Evolutionary conservation across 139 green algal genomes (phyloP).

Genomic region (Coelastrella sp.): DNA sequence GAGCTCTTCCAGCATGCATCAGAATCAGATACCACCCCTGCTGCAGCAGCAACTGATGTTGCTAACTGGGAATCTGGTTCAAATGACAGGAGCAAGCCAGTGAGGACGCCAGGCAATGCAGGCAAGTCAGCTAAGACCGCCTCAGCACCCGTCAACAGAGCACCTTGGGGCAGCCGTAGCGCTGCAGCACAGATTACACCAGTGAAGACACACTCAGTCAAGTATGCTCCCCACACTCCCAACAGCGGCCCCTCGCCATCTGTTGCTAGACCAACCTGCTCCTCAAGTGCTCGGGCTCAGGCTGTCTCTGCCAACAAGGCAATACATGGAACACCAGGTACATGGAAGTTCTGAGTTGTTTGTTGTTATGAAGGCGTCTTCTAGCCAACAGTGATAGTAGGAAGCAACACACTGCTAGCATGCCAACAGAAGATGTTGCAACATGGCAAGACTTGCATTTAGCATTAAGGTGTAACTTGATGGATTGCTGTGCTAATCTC

Average conservation of each 20-base stretch:
- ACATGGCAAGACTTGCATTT: too few relatives aligned
- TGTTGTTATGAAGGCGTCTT: neutral
- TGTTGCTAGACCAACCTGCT: neutral
- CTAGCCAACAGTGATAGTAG: neutral
- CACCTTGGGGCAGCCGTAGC: neutral
- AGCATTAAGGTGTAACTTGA: too few relatives aligned
- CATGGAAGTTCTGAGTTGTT: neutral
- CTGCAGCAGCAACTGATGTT: neutral
- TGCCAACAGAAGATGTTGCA: neutral
- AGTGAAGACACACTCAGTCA: neutral
- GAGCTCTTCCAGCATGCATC: neutral
- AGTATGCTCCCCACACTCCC: neutral
- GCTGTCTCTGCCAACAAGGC: neutral
- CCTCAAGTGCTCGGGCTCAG: neutral
- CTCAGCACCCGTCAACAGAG: neutral
- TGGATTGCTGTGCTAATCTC: too few relatives aligned
- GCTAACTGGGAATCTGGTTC: neutral
- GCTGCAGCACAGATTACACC: neutral
- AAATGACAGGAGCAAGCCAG: neutral
- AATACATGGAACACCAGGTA: neutral
- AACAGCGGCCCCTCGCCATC: neutral
- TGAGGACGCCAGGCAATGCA: neutral
- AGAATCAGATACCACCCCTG: neutral
- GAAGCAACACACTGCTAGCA: neutral
- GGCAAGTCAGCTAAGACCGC: neutral